Evolutionary conservation across 2,329 filamentous ascomycete species (phyloP).

Genomic region (Beauveria varroae): DNA sequence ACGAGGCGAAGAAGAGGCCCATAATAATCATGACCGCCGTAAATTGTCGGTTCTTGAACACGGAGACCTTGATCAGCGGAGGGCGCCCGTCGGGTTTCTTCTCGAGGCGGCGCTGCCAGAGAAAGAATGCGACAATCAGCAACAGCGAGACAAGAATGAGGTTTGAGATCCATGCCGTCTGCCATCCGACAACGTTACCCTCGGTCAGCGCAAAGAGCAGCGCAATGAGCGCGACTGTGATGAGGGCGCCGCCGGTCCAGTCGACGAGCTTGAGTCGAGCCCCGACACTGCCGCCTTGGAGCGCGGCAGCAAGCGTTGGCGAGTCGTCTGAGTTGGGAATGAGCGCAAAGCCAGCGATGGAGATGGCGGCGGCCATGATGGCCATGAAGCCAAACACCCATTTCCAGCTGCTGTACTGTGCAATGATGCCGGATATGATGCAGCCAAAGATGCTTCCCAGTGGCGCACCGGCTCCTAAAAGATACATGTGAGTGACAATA

Average conservation of each 20-base stretch:
- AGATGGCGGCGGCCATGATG: slow-evolving; percentile 50
- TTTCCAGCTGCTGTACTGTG: slow-evolving; percentile 55
- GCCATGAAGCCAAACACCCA: slow-evolving; percentile 61
- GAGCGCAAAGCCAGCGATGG: slow-evolving; percentile 48
- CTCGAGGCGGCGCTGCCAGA: slow-evolving; percentile 49
- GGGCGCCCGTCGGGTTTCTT: slow-evolving; percentile 25
- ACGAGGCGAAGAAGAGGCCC: slow-evolving; percentile 57
- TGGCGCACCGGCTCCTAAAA: slow-evolving; percentile 53
- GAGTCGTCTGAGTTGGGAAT: slow-evolving; percentile 36
- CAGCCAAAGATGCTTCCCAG: slow-evolving; percentile 59
- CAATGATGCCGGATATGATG: slow-evolving; percentile 55
- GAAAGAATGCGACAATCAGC: slow-evolving; percentile 47
- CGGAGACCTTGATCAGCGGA: slow-evolving; percentile 59
- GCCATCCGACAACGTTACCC: slow-evolving; percentile 63
- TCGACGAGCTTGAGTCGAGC: slow-evolving; percentile 45
- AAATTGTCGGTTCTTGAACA: slow-evolving; percentile 54
- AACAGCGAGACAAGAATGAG: slow-evolving; percentile 52
- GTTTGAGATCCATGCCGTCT: slow-evolving; percentile 51
- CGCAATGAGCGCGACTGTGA: slow-evolving; percentile 54
- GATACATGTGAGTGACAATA: not conserved
- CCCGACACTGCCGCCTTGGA: slow-evolving; percentile 11
- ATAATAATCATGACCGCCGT: slow-evolving; percentile 58
- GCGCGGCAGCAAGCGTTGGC: slow-evolving; percentile 7
- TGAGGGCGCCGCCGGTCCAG: slow-evolving; percentile 57
- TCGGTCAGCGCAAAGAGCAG: slow-evolving; percentile 61